These are phyloP conservation scores for Taiozyma sp. DNA, from an alignment of 1,139 yeast genomes.

Conservation along the genomic window DNA sequence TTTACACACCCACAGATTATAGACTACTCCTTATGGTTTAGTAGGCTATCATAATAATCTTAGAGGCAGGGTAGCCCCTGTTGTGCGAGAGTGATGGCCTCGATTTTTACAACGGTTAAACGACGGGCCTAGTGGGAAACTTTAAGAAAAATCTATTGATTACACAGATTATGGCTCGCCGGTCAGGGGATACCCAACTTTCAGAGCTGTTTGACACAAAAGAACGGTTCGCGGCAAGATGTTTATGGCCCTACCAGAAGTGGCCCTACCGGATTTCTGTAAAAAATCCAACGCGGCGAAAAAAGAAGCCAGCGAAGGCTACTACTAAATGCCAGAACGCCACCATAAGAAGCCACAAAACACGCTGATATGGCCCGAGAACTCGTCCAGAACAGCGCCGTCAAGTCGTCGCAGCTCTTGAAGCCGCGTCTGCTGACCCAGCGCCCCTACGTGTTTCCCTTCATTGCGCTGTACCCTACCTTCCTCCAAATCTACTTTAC, in stretches of 20 bases:
- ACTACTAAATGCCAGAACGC: background rate
- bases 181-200: too few species aligned
- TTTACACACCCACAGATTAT: too few species aligned
- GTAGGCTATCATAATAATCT: too few species aligned
- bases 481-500: conserved; percentile 60
- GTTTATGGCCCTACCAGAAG: background rate
- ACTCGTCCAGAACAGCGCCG: conserved; percentile 32
- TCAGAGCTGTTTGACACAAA: too few species aligned
- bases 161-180: too few species aligned
- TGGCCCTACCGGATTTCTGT: background rate
- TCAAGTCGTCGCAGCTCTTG: conserved; percentile 48
- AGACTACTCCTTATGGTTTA: too few species aligned
- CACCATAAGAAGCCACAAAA: background rate
- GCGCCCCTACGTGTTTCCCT: conserved; percentile 86
- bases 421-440: conserved; percentile 54
- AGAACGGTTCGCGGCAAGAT: too few species aligned
- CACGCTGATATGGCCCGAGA: conserved; percentile 11
- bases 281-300: background rate
- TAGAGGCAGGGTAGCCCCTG: too few species aligned
- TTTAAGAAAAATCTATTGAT: too few species aligned
- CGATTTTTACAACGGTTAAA: too few species aligned
- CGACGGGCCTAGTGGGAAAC: too few species aligned
- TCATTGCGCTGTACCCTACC: conserved; percentile 70
- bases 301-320: background rate
- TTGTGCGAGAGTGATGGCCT: too few species aligned